These are phyloP conservation scores for Stachybotrys chartarum DNA, from an alignment of 2,329 filamentous ascomycete species.

Conservation along the genomic window DNA sequence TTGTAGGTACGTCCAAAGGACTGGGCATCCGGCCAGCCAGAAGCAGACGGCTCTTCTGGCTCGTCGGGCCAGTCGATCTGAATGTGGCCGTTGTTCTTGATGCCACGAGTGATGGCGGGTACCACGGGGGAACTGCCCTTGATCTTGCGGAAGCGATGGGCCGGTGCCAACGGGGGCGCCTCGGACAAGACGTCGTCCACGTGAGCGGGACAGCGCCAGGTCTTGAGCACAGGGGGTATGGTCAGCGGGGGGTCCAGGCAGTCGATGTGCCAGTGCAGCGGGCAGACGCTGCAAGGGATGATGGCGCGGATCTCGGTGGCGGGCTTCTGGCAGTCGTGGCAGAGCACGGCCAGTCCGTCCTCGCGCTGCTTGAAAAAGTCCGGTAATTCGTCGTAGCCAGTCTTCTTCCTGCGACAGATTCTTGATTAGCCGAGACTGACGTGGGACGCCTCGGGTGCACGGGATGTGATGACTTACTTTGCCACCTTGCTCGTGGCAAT, in stretches of 20 bases:
- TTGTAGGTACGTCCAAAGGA: constrained; percentile 60
- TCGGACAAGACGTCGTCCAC: constrained; percentile 64
- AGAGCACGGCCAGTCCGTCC: constrained; percentile 71
- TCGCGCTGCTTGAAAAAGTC: constrained; percentile 66
- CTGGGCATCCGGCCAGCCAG: constrained; percentile 49
- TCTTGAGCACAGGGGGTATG: constrained; percentile 66
- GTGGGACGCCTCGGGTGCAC: neutral
- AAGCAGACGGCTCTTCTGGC: constrained; percentile 47
- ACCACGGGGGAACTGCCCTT: constrained; percentile 46
- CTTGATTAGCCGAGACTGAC: constrained; percentile 20
- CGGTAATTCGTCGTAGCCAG: constrained; percentile 51
- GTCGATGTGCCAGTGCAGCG: constrained; percentile 82
- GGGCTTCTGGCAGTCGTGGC: constrained; percentile 65
- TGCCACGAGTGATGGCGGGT: constrained; percentile 53
- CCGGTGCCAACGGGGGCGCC: constrained; percentile 51
- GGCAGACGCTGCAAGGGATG: constrained; percentile 79
- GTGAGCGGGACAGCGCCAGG: constrained; percentile 87
- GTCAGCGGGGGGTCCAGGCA: constrained; percentile 81
- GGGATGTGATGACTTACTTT: constrained; percentile 46
- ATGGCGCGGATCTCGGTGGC: constrained; percentile 59
- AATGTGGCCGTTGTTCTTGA: constrained; percentile 64
- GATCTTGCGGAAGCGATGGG: constrained; percentile 55
- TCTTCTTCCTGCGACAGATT: constrained; percentile 36
- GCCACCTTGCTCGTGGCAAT: constrained; percentile 49
- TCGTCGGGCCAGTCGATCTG: constrained; percentile 58